Conservation (phyloP, 352 stramenopile species). For the Pythium phragmiticola region DNA sequence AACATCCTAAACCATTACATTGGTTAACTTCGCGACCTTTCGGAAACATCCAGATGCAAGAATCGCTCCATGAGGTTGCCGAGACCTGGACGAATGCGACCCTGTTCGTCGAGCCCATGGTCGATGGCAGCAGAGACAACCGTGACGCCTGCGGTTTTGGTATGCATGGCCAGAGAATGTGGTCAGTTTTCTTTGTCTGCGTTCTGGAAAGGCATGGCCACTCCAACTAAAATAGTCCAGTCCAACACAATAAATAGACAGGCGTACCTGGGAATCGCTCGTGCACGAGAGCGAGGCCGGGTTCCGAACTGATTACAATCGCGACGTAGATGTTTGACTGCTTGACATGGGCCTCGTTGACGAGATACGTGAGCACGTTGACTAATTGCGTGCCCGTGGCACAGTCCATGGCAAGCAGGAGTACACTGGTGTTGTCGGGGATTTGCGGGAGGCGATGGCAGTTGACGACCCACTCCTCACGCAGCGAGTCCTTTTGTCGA, state of each 20-base stretch:
- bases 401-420: slow-evolving; percentile 48
- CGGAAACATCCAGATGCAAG: slow-evolving; percentile 28
- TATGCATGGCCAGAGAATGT: background rate
- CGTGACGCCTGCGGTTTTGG: slow-evolving; percentile 25
- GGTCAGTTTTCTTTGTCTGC: background rate
- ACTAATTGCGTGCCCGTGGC: slow-evolving; percentile 42
- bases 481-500: background rate
- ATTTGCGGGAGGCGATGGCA: slow-evolving; percentile 32
- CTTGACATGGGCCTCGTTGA: slow-evolving; percentile 28
- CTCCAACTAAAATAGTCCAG: background rate
- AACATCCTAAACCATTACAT: slow-evolving; percentile 16
- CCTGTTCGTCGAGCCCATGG: slow-evolving; percentile 36
- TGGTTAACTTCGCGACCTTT: slow-evolving; percentile 16
- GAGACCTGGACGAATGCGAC: slow-evolving; percentile 37
- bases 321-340: slow-evolving; percentile 55
- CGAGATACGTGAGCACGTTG: slow-evolving; percentile 41
- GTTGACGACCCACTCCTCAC: slow-evolving; percentile 22
- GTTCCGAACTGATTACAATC: slow-evolving; percentile 42
- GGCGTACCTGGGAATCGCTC: slow-evolving; percentile 45
- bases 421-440: slow-evolving; percentile 13
- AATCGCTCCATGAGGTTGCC: slow-evolving; percentile 42
- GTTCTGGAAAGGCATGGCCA: background rate
- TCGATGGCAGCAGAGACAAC: slow-evolving; percentile 51
- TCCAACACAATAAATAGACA: background rate
- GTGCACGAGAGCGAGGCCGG: slow-evolving; percentile 42